A percentile compares a stretch with the other conserved stretches of the same genome.
Conservation (phyloP, 2,329 filamentous ascomycete species). For the Paracamarosporium sp. region DNA sequence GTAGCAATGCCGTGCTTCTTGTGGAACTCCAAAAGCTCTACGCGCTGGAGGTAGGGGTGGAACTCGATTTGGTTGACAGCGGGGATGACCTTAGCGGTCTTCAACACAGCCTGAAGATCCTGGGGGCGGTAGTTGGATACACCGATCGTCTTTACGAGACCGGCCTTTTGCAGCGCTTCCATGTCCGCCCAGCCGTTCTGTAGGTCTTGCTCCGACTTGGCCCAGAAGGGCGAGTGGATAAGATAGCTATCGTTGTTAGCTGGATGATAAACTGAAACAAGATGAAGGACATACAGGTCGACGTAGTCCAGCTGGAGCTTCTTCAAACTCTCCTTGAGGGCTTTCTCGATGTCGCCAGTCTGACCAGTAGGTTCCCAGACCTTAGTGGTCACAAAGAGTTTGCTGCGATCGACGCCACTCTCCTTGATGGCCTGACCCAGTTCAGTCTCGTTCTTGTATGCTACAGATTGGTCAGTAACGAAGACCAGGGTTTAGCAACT, state of each 20-base stretch:
- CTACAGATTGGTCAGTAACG: conserved; percentile 25
- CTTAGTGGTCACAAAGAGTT: conserved; percentile 64
- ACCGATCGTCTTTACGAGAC: conserved; percentile 66
- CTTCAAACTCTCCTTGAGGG: conserved; percentile 63
- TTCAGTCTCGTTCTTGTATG: conserved; percentile 60
- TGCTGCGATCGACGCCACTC: conserved; percentile 52
- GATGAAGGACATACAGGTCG: conserved; percentile 58
- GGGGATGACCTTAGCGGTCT: conserved; percentile 62
- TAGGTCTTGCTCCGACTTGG: conserved; percentile 59
- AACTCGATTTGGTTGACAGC: conserved; percentile 74
- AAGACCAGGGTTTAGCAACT: no score
- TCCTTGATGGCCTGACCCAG: conserved; percentile 57
- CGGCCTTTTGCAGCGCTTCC: conserved; percentile 64
- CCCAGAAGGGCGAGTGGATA: conserved; percentile 68
- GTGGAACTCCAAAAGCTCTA: conserved; percentile 62
- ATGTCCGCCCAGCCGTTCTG: conserved; percentile 66
- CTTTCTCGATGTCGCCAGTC: conserved; percentile 57
- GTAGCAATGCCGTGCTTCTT: conserved; percentile 57
- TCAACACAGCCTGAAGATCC: conserved; percentile 62
- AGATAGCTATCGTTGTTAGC: conserved; percentile 56
- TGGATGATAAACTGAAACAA: neutral
- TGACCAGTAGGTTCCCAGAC: conserved; percentile 54
- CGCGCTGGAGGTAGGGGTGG: conserved; percentile 71
- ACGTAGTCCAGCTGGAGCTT: conserved; percentile 68
- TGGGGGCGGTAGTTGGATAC: conserved; percentile 65